Evolutionary conservation across 2,329 filamentous ascomycete species (phyloP), one percentile per base, ranked within the genome.

Genomic region (Diaporthe sp.): DNA sequence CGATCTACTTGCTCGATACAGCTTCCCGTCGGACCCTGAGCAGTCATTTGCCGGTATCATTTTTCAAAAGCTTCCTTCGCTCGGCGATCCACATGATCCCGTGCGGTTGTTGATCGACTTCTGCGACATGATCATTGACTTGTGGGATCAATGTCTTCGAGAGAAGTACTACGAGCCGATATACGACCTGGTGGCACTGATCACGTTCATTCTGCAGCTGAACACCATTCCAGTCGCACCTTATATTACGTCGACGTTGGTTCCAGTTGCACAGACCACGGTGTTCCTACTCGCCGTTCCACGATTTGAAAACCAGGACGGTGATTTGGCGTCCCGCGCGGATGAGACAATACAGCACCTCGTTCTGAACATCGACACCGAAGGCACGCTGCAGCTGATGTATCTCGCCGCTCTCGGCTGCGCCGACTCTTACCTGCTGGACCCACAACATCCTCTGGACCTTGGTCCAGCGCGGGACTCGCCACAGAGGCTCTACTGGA

Each of bases 121-220:
- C 77, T 91, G 91, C 69, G 86, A 90, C 67, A 85, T 92, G 42
- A 83, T 95, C 28, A 87, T 94, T 68, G 86, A 88, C 22, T 82
- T 96, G 19, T 96, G 94, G 94, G 87, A 87, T 22, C 88, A 87
- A 28, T 95, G 94, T 80, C 84, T 92, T 9, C 85, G 89, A 15
- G 93, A 96, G 79, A 86, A 87, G 78, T 86, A 91, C 83, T 91
- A 92, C 79, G 85, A 86, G 15, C 93, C 94, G 0, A 87, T 95
- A 55, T 89, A 89, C 77, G 87, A 94, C 51, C 85, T 96, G 4
- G 85, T 94, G 31, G 89, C 92, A 31, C 85, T 94, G 46, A 81
- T 95, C 17, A 87, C 89, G 17, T 92, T 93, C 77, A 89, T 92
- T 0, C 84, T 95, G 6, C 88, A 91, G 61, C 86, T 91, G 5